Evolutionary conservation across 805 yeast genomes (phyloP).

Genomic region (Starmerella cellae): DNA sequence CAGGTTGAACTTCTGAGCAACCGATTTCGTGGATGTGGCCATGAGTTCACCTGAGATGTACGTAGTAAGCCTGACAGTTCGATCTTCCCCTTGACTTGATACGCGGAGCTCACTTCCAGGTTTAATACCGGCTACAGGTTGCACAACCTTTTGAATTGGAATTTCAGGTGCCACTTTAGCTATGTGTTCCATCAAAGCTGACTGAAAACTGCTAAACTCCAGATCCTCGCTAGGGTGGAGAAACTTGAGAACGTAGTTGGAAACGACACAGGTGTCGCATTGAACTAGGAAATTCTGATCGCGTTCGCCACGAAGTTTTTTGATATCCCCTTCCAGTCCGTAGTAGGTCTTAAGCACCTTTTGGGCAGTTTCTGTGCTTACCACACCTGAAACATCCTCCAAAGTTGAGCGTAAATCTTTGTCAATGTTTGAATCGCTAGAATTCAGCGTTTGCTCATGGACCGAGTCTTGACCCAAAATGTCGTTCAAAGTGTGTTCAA

Average conservation of each 20-base stretch:
- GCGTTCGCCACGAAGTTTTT: slow-evolving; percentile 10
- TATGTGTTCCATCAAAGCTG: slow-evolving; percentile 3
- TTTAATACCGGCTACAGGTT: background rate
- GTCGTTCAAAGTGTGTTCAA: background rate
- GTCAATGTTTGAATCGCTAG: background rate
- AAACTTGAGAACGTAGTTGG: slow-evolving; percentile 6
- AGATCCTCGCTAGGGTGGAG: slow-evolving; percentile 14
- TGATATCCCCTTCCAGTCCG: background rate
- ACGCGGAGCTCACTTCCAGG: background rate
- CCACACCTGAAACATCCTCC: background rate
- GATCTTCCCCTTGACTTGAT: background rate
- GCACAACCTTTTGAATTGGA: slow-evolving; percentile 8
- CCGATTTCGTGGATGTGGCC: background rate
- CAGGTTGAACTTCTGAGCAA: slow-evolving; percentile 3
- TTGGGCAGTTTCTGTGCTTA: background rate
- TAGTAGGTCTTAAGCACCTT: slow-evolving; percentile 2
- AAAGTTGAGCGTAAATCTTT: background rate
- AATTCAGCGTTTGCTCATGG: too few species aligned
- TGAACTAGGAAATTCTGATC: slow-evolving; percentile 7
- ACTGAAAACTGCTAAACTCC: slow-evolving; percentile 9
- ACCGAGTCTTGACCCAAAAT: background rate
- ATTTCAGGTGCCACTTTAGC: slow-evolving; percentile 4
- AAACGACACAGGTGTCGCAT: background rate
- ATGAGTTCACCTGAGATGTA: slow-evolving; percentile 6
- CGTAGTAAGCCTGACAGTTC: slow-evolving; percentile 7